phyloP scores from a whole-genome alignment of 768 basidiomycete genomes.

The Xerocomus brunneocitrinus region DNA sequence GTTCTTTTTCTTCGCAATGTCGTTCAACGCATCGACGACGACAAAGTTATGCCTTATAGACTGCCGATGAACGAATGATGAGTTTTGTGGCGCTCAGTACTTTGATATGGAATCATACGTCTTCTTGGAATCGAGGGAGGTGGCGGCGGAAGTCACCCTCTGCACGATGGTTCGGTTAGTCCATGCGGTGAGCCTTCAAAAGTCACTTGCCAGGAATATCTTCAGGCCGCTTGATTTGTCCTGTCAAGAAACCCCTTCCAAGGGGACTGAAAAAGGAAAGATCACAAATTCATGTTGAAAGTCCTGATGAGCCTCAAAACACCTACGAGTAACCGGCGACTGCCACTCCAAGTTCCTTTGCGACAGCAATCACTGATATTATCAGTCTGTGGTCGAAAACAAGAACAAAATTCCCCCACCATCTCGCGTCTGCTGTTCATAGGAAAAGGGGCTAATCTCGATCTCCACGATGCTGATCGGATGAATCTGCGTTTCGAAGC shows the following conservation, averaged over 20 bases:
- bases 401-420: background rate
- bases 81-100: background rate
- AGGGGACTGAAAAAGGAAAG: slow-evolving; percentile 38
- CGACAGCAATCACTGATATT: slow-evolving; percentile 45
- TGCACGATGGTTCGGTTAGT: slow-evolving; percentile 9
- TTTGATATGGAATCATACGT: slow-evolving; percentile 19
- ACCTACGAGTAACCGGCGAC: slow-evolving; percentile 58
- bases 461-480: slow-evolving; percentile 61
- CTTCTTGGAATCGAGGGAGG: slow-evolving; percentile 43
- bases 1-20: slow-evolving; percentile 38
- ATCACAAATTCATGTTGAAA: background rate
- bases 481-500: slow-evolving; percentile 35
- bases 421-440: slow-evolving; percentile 29
- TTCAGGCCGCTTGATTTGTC: slow-evolving; percentile 39
- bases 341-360: slow-evolving; percentile 50
- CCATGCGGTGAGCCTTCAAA: background rate
- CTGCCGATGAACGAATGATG: slow-evolving; percentile 12
- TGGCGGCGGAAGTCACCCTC: slow-evolving; percentile 40
- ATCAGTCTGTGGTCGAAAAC: background rate
- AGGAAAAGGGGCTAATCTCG: slow-evolving; percentile 61
- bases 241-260: slow-evolving; percentile 50
- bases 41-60: slow-evolving; percentile 40
- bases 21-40: slow-evolving; percentile 39
- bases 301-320: background rate
- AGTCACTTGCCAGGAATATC: slow-evolving; percentile 31